phyloP scores from a whole-genome alignment of 2,329 filamentous ascomycete species.

The Cercospora citrullina region DNA sequence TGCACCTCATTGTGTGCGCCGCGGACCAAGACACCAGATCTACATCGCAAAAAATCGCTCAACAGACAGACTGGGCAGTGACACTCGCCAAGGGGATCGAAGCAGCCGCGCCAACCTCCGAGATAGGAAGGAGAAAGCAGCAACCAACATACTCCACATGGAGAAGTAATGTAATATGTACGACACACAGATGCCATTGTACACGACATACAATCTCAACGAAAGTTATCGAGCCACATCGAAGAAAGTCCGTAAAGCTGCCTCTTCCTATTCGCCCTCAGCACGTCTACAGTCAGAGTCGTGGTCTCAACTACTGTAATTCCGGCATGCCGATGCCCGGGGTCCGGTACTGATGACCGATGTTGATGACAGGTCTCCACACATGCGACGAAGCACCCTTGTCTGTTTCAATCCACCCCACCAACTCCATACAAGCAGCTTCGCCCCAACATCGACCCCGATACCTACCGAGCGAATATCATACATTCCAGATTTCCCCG shows the following conservation, averaged over 20 bases:
- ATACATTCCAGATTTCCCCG: background rate
- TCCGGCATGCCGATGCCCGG: background rate
- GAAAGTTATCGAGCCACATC: background rate
- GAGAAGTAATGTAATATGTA: constrained; percentile 3
- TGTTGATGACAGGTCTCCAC: background rate
- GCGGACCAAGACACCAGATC: background rate
- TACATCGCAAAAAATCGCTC: background rate
- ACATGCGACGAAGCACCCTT: background rate
- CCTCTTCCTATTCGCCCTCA: background rate
- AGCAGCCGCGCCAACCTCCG: background rate
- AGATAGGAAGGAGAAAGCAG: background rate
- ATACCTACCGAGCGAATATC: background rate
- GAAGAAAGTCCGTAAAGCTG: background rate
- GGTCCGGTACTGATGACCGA: background rate
- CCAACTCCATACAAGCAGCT: background rate
- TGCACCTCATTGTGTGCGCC: background rate
- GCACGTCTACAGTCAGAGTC: background rate
- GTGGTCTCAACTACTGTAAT: background rate
- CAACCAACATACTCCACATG: background rate
- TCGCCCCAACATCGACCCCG: background rate
- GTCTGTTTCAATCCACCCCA: background rate
- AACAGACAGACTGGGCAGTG: background rate
- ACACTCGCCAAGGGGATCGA: background rate
- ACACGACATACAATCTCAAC: background rate
- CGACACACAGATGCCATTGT: background rate